These are phyloP conservation scores for Discostella stelligera DNA, from an alignment of 352 stramenopile species.

Conservation along the genomic window DNA sequence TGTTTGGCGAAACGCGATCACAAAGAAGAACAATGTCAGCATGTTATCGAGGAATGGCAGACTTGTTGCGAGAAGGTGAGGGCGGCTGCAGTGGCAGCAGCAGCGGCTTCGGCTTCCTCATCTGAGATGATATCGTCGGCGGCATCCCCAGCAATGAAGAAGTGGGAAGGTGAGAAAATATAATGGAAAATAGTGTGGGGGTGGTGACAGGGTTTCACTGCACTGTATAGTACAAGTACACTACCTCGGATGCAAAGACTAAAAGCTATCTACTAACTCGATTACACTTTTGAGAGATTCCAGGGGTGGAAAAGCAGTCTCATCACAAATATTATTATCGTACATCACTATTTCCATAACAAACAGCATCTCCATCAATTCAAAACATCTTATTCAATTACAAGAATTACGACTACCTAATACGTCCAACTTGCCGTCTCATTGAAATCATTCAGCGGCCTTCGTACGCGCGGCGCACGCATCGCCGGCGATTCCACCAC, in stretches of 20 bases:
- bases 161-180: too few species aligned
- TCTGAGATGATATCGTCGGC: neutral
- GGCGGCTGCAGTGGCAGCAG: constrained; percentile 5
- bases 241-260: too few species aligned
- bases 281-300: too few species aligned
- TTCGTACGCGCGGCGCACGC: neutral
- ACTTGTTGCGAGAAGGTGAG: constrained; percentile 54
- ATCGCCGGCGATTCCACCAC: constrained; percentile 28
- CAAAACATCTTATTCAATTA: neutral
- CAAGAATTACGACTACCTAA: neutral
- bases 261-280: too few species aligned
- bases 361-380: neutral
- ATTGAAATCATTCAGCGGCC: constrained; percentile 3
- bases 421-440: constrained; percentile 7
- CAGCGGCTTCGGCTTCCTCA: neutral
- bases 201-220: too few species aligned
- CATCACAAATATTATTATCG: too few species aligned
- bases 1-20: constrained; percentile 68
- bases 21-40: constrained; percentile 59
- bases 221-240: too few species aligned
- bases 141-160: neutral
- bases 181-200: too few species aligned
- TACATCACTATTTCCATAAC: neutral
- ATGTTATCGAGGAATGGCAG: constrained; percentile 61
- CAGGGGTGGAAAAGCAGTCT: too few species aligned